Evolutionary conservation across 306 rosid species (phyloP).

Genomic region (Prunus mume): DNA sequence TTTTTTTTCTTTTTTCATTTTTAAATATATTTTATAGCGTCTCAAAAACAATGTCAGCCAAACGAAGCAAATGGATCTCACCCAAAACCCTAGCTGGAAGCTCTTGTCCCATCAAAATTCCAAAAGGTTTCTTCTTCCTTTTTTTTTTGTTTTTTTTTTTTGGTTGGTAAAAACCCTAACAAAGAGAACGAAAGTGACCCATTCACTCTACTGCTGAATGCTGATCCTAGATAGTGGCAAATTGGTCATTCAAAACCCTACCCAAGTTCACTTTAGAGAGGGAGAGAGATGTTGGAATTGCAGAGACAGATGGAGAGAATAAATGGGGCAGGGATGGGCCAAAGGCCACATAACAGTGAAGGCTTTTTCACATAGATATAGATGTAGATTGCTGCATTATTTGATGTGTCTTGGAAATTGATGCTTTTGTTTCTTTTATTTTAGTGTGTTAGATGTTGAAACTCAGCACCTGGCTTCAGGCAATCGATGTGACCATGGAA

Average conservation of each 20-base stretch:
- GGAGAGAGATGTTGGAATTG: conserved; percentile 49
- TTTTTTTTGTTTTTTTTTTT: no score
- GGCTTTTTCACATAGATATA: not conserved
- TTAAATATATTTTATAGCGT: not conserved
- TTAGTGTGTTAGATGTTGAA: conserved; percentile 33
- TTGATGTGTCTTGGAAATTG: conserved; percentile 59
- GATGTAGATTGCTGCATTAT: conserved; percentile 1
- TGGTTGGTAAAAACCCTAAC: not conserved
- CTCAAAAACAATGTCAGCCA: conserved; percentile 10
- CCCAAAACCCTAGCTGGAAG: not conserved
- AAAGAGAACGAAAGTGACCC: conserved; percentile 6
- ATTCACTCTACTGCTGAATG: not conserved
- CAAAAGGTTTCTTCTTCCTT: not conserved
- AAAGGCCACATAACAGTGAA: conserved; percentile 9
- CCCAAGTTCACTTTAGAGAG: not conserved
- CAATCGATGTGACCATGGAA: conserved; percentile 38
- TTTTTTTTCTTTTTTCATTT: not conserved
- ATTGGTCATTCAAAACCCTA: conserved; percentile 11
- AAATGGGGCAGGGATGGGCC: conserved; percentile 31
- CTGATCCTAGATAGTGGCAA: conserved; percentile 17
- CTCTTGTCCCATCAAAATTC: conserved; percentile 37
- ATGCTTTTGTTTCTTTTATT: conserved; percentile 28
- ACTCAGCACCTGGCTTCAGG: conserved; percentile 20
- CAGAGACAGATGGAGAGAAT: conserved; percentile 45
- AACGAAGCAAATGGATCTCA: not conserved